phyloP scores from a whole-genome alignment of 352 stramenopile genomes.

The Globisporangium sylvaticum region DNA sequence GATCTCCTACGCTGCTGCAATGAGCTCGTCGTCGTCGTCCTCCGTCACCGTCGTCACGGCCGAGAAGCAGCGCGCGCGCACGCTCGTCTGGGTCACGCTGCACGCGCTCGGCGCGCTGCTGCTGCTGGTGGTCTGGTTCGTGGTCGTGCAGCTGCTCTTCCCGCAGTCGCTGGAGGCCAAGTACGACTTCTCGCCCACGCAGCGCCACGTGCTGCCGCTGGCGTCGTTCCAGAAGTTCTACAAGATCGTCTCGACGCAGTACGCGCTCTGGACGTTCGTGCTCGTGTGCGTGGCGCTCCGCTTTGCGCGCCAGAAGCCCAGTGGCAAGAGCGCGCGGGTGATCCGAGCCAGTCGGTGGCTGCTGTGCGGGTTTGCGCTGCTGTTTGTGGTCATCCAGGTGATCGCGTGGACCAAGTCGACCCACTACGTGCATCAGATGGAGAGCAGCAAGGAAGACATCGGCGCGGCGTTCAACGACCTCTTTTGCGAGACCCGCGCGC shows the following conservation, averaged over 20 bases:
- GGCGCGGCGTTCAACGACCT: conserved; percentile 15
- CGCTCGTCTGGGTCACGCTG: not conserved
- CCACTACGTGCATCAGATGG: conserved; percentile 6
- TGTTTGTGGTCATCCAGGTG: conserved; percentile 8
- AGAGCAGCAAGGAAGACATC: not conserved
- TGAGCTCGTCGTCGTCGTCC: not conserved
- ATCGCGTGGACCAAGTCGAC: conserved; percentile 15
- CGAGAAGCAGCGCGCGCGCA: conserved; percentile 4
- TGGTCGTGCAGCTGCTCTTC: not conserved
- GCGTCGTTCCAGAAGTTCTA: not conserved
- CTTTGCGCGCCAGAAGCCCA: not conserved
- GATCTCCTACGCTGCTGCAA: not conserved
- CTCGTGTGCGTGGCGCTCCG: not conserved
- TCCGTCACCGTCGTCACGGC: conserved; percentile 1
- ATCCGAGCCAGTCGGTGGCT: conserved; percentile 4
- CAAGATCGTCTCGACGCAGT: not conserved
- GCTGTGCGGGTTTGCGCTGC: not conserved
- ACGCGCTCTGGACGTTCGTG: conserved; percentile 7
- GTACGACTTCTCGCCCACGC: conserved; percentile 4
- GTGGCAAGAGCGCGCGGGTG: not conserved
- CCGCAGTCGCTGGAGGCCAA: not conserved
- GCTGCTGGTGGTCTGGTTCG: conserved; percentile 2
- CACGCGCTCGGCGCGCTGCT: not conserved
- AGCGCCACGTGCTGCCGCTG: not conserved
- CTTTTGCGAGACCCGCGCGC: conserved; percentile 19